Base-by-base conservation (phyloP, 495 filamentous ascomycete species). In the Penicillium bialowiezense region DNA sequence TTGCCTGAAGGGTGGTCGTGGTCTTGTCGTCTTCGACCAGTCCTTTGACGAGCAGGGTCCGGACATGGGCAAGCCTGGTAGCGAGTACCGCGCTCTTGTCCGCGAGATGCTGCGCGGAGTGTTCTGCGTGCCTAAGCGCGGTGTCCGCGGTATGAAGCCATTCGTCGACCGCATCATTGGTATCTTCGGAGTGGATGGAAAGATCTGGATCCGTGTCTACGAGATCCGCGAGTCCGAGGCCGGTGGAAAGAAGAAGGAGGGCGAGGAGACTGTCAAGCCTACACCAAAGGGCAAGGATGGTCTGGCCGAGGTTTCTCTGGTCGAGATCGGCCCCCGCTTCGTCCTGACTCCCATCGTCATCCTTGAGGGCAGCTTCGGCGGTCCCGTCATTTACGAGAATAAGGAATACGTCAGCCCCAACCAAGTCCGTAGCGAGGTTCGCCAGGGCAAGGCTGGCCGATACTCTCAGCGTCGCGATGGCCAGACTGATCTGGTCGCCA, bases 391-490 rank as follows among this genome's bases (percentile, higher is more conserved):
- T 54, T 97, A 96, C 73, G 91, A 97, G 80, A 98, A 98, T 69
- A 95, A 93, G 78, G 89, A 96, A 60, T 98, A 96, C 61, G 89
- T 98, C 44, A 90, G 85, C 57, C 95, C 93, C 24, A 98, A 98
- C 75, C 90, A 96, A 69, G 83, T 98, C 52, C 79, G 93, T 47
- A 71, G 87, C 17, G 93, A 96, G 44, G 58, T 95, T 50, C 74
- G 89, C 50, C 69, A 82, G 63, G 71, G 74, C 56, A 89, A 89
- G 73, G 90, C 92, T 13, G 76, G 82, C 19, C 82, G 82, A 47
- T 89, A 93, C 62, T 84, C 87, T 41, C 67, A 73, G 37, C 76
- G 93, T 38, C 79, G 81, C 15, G 91, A 96, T 64, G 80, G 83
- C 56, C 71, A 77, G 59, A 72, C 86, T 26, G 87, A 95, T 55